These are phyloP conservation scores for Circinella minor DNA, from an alignment of 371 early-diverging fungal genomes.

Conservation along the genomic window DNA sequence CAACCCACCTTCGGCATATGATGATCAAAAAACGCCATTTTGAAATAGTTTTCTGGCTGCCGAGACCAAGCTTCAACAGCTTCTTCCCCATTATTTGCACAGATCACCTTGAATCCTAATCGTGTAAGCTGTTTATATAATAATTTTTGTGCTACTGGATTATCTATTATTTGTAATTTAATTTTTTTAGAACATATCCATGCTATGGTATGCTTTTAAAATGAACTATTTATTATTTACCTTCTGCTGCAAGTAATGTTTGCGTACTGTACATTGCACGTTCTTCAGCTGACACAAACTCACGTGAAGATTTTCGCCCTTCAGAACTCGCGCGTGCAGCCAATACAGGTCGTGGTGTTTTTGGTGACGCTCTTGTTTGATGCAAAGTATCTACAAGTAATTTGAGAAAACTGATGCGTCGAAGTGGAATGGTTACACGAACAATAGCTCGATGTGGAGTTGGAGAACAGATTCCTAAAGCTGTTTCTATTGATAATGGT, in stretches of 20 bases:
- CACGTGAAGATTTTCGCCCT: background rate
- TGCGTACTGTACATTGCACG: constrained; percentile 31
- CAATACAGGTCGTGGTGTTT: background rate
- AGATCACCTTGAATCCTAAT: constrained; percentile 44
- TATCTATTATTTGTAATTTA: constrained; percentile 27
- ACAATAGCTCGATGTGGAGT: constrained; percentile 26
- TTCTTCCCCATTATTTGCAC: constrained; percentile 51
- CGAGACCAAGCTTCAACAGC: constrained; percentile 40
- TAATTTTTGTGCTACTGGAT: constrained; percentile 52
- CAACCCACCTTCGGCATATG: constrained; percentile 49
- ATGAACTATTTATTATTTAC: constrained; percentile 9
- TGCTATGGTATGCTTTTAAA: too few relatives aligned
- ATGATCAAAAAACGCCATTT: constrained; percentile 52
- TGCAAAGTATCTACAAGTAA: constrained; percentile 17
- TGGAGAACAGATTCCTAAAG: constrained; percentile 7
- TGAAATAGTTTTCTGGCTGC: constrained; percentile 37
- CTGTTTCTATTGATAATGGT: background rate
- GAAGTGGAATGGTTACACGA: constrained; percentile 57
- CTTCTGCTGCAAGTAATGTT: constrained; percentile 49
- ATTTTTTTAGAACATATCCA: too few relatives aligned
- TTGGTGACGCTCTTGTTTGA: background rate
- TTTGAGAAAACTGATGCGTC: constrained; percentile 50
- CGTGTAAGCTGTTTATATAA: constrained; percentile 45
- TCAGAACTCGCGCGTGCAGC: background rate
- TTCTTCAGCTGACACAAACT: constrained; percentile 34